Percentiles rank a stretch among this genome's conserved stretches.
Evolutionary conservation across 2,329 filamentous ascomycete genomes (phyloP).

Genomic region (Balansia obtecta): DNA sequence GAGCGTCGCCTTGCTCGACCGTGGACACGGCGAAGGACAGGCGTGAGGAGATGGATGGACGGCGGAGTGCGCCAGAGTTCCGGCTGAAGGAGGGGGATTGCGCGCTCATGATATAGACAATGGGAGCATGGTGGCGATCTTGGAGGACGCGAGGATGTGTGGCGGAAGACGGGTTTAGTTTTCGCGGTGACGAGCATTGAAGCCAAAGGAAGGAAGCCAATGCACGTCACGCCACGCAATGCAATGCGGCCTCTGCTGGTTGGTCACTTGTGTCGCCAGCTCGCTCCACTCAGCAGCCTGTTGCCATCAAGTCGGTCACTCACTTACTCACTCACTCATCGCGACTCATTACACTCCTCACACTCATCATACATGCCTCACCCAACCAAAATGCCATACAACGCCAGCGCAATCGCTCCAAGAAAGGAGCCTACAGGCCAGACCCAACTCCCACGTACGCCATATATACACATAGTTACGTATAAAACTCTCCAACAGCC

Average conservation of each 20-base stretch:
- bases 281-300: no score
- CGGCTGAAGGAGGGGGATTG: constrained; percentile 38
- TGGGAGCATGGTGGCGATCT: constrained; percentile 23
- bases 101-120: constrained; percentile 32
- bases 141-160: neutral
- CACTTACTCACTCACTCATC: no score
- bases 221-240: no score
- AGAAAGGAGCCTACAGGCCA: constrained; percentile 75
- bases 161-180: no score
- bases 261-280: no score
- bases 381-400: constrained; percentile 61
- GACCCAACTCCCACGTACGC: constrained; percentile 72
- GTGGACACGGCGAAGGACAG: constrained; percentile 56
- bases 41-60: constrained; percentile 49
- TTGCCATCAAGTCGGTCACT: no score
- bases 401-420: constrained; percentile 71
- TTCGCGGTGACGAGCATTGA: no score
- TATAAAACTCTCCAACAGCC: no score
- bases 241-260: neutral
- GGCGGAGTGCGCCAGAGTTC: constrained; percentile 26
- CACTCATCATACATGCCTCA: neutral
- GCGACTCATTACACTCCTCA: neutral
- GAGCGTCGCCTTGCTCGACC: constrained; percentile 48
- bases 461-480: no score
- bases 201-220: no score